A percentile compares a stretch with the other conserved stretches of the same genome.
Conservation (phyloP, 1,139 yeast species). For the Candida pseudoviswanathii region DNA sequence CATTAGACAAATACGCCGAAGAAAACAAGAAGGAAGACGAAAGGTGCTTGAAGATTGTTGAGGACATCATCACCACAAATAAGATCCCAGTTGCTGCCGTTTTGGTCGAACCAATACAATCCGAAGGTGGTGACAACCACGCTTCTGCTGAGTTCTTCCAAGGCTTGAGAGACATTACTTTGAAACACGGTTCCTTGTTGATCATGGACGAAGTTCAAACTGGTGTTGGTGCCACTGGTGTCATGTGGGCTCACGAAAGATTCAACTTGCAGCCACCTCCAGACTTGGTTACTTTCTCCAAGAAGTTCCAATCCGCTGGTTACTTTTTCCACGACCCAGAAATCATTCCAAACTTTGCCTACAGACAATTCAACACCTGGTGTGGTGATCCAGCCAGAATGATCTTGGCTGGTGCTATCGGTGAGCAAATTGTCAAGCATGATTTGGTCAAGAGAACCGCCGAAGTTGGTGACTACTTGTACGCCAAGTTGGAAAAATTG, state of each 20-base stretch:
- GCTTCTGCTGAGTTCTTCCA: slow-evolving; percentile 77
- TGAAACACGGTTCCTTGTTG: slow-evolving; percentile 65
- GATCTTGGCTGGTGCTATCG: slow-evolving; percentile 70
- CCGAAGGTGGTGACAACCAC: slow-evolving; percentile 89
- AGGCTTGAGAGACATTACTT: slow-evolving; percentile 70
- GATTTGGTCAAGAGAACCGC: slow-evolving; percentile 57
- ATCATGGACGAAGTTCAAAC: slow-evolving; percentile 87
- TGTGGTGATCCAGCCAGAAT: slow-evolving; percentile 87
- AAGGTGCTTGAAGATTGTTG: slow-evolving; percentile 63
- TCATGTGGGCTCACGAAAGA: slow-evolving; percentile 86
- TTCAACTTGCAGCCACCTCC: slow-evolving; percentile 73
- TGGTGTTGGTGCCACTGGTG: slow-evolving; percentile 86
- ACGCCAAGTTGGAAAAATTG: slow-evolving; percentile 50
- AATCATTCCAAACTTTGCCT: slow-evolving; percentile 68
- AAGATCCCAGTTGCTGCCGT: slow-evolving; percentile 72
- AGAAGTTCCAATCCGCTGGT: slow-evolving; percentile 86
- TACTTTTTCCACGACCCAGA: slow-evolving; percentile 74
- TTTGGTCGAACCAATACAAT: slow-evolving; percentile 78
- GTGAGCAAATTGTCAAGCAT: slow-evolving; percentile 61
- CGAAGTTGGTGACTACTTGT: slow-evolving; percentile 66
- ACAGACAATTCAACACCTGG: slow-evolving; percentile 91
- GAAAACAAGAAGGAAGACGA: slow-evolving; percentile 66
- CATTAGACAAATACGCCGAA: slow-evolving; percentile 57
- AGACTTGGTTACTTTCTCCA: slow-evolving; percentile 81
- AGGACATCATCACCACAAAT: slow-evolving; percentile 58